Evolutionary conservation across 495 filamentous ascomycete species (phyloP), one percentile per base, ranked within the genome.

Genomic region (Trichocladium antarcticum): DNA sequence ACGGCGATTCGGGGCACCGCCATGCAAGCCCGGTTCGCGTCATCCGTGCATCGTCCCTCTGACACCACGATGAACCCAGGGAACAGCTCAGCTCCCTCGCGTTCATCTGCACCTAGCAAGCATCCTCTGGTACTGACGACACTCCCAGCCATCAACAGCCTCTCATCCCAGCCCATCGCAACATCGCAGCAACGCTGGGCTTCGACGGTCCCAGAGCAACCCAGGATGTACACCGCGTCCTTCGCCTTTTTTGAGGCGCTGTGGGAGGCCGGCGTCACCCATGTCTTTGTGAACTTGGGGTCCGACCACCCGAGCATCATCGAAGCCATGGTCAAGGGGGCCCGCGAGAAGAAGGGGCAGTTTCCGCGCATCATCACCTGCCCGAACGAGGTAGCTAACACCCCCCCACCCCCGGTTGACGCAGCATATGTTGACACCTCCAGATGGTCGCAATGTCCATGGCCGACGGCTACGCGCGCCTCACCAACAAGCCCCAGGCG

Each of bases 361-460:
- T 95, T 95, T 56, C 90, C 89, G 21, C 79, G 71, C 32, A 87
- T 95, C 44, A 85, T 97, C 57, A 97, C 89, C 40, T 95, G 89
- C 62, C 89, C 89, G 1, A 94, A 95, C 57, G 89, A 94, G 69
- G 82, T 83, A 67, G 21, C 59, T 60, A 14, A 16, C 11, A 38
- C 37, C 22, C 28, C 21, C 31, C n/a, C n/a, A n/a, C n/a, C n/a
- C n/a, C n/a, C n/a, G n/a, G n/a, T n/a, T n/a, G n/a, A n/a, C n/a
- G n/a, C n/a, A n/a, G n/a, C n/a, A n/a, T n/a, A n/a, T n/a, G n/a
- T n/a, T n/a, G n/a, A n/a, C n/a, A n/a, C n/a, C n/a, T n/a, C n/a
- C 38, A 95, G 85, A 97, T 96, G 90, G 90, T 97, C 5, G 90
- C 90, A 41, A 80, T 97, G 52, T 95, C 89, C 41, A 94, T 94